These are phyloP conservation scores for Diaporthe capsici DNA, from an alignment of 2,329 filamentous ascomycete genomes.

Conservation along the genomic window DNA sequence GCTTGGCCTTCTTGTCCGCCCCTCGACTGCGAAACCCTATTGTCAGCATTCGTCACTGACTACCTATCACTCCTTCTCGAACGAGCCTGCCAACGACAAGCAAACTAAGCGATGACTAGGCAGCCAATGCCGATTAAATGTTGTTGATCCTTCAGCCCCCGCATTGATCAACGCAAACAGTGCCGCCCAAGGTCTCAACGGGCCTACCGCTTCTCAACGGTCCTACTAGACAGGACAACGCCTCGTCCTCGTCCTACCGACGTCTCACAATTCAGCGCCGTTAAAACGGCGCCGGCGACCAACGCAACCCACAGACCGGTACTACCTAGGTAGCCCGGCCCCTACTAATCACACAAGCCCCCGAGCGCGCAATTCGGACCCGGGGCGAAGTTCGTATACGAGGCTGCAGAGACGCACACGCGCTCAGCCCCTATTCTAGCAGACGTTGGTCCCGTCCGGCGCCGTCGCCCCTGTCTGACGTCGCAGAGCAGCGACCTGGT, in stretches of 20 bases:
- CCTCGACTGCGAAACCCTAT: conserved; percentile 1
- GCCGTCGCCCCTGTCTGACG: conserved; percentile 5
- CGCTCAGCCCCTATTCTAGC: conserved; percentile 16
- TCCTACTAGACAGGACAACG: neutral
- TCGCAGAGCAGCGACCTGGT: conserved; percentile 2
- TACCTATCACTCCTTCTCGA: neutral
- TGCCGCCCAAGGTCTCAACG: neutral
- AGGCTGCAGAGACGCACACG: conserved; percentile 25
- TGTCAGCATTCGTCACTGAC: conserved; percentile 7
- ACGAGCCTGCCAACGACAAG: conserved; percentile 15
- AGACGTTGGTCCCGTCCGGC: conserved; percentile 23
- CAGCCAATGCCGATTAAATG: conserved; percentile 31
- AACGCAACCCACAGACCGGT: conserved; percentile 8
- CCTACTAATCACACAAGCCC: conserved; percentile 10
- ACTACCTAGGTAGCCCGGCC: neutral
- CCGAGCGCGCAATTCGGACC: conserved; percentile 3
- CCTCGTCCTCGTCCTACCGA: neutral
- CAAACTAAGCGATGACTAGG: conserved; percentile 8
- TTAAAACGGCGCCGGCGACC: conserved; percentile 4
- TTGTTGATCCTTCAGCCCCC: conserved; percentile 29
- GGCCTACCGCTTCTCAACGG: neutral
- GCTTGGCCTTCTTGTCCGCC: conserved; percentile 32
- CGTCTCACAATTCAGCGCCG: conserved; percentile 31
- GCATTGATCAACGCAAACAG: conserved; percentile 1
- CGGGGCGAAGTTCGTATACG: conserved; percentile 13